These are phyloP conservation scores for Coemansia sp. DNA, from an alignment of 192 early-diverging fungal genomes.

Conservation along the genomic window DNA sequence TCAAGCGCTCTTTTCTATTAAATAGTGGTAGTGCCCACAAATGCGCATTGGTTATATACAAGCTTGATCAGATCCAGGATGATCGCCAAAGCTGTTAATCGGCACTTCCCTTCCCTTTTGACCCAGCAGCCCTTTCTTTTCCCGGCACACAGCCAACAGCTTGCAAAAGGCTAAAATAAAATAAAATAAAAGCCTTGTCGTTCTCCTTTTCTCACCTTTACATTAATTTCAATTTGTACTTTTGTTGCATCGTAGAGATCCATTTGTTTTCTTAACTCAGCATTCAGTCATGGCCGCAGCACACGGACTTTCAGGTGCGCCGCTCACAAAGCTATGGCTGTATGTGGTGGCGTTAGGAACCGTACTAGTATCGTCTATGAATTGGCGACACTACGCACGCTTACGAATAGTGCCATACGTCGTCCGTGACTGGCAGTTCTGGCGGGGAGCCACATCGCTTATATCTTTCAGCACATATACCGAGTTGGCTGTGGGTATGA, in stretches of 20 bases:
- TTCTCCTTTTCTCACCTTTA: neutral
- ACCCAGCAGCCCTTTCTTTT: too few relatives aligned
- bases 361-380: neutral
- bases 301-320: constrained; percentile 8
- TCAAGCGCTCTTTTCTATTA: too few relatives aligned
- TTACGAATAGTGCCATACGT: constrained; percentile 10
- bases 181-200: too few relatives aligned
- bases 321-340: constrained; percentile 21
- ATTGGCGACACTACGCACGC: constrained; percentile 7
- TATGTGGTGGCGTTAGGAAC: neutral
- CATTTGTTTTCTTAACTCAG: constrained; percentile 3
- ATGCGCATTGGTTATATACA: too few relatives aligned
- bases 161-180: too few relatives aligned
- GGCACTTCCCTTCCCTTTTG: too few relatives aligned
- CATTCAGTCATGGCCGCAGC: neutral
- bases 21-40: too few relatives aligned
- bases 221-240: too few relatives aligned
- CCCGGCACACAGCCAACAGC: too few relatives aligned
- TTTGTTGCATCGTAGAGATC: too few relatives aligned
- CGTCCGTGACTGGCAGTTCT: constrained; percentile 5
- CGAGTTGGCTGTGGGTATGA: neutral
- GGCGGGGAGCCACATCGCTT: constrained; percentile 14
- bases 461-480: constrained; percentile 3
- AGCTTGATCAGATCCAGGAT: too few relatives aligned
- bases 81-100: too few relatives aligned